Evolutionary conservation across 306 rosid genomes (phyloP), one percentile per base, ranked within the genome.

Genomic region (Leucaena leucocephala): DNA sequence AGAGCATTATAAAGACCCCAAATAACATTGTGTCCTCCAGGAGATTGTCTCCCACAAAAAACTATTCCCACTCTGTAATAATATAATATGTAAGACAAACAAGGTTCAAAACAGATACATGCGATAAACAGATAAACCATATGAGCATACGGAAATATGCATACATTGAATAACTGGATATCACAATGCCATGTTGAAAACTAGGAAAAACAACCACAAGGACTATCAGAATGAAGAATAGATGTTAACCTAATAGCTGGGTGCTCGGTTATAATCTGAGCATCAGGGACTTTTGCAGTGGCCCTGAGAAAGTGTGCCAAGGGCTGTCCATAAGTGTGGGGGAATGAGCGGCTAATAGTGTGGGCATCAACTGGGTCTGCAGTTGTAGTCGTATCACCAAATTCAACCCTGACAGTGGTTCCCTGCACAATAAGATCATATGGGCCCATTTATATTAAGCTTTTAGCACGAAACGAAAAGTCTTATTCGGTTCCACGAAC

Each of bases 291-390:
- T 81, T 91, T 88, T 15, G 96, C 96, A 57, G 94, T 90, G 35
- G 94, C 94, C 87, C 99, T 91, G 48, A 95, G 98, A 88, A 95
- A 95, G 86, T 95, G 99, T 83, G 96, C 98, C 92, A 95, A 78
- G 76, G 96, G 99, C 79, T 88, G 93, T 78, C 96, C 98, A 21
- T 85, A 95, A 35, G 98, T 90, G 45, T 83, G 76, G 27, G 99
- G 99, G 74, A 93, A 95, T 69, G 83, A 83, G 45, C 96, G 86
- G 72, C 83, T 71, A 36, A 95, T 89, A 65, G 84, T 67, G 40
- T 81, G 89, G 15, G 85, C 89, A 85, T 95, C 99, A 57, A 89
- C 55, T 38, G 96, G 92, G 66, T 95, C 99, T 71, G 86, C 82
- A 67, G 93, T 76, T 39, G 99, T 88, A 14, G 99, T 91, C 72